Base-by-base conservation (phyloP, 306 rosid species). In the Pyrus communis region DNA sequence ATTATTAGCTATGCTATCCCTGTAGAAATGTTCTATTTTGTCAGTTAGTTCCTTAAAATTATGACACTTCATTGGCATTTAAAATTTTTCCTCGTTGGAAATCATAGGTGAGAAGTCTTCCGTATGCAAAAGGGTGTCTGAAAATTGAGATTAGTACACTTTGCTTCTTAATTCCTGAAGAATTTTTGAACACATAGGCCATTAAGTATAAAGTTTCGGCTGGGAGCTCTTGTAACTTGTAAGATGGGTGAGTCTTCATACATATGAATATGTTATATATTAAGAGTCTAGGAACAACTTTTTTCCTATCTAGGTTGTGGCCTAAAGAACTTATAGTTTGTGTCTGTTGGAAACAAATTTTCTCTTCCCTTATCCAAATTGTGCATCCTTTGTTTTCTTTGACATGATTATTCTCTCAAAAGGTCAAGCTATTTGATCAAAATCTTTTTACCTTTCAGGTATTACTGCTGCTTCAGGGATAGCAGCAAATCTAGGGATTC, bases 381-480 rank as follows among this genome's bases (percentile, higher is more conserved):
- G 22, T 10, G 9, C 42, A 70, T 49, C 74, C 27, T 14, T 46
- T 15, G 18, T 13, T 70, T 70, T 14, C 35, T 23, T 27, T 27
- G 67, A 14, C 9, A 61, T 61, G 28, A 61, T 67, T n/a, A 67
- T 67, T 8, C 52, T 14, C 52, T 11, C 2, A 19, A 9, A 35
- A 1, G 4, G 23, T 25, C 40, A 6, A 38, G n/a, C 18, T 49
- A 69, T 33, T 4, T 63, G 42, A 52, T 69, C 25, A 58, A 22
- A 22, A 23, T 58, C 54, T 17, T 23, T 72, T 22, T 40, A 62
- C 63, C 49, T 76, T 81, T 77, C 85, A 94, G 98, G 97, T 52
- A 92, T 92, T 75, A 95, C 98, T 46, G 96, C 98, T 55, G 98
- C 98, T 31, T 95, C 98, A 38, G 98, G 98, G 75, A 95, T 95